Evolutionary conservation across 2,329 filamentous ascomycete genomes (phyloP).

Genomic region (Cytospora leucostoma): DNA sequence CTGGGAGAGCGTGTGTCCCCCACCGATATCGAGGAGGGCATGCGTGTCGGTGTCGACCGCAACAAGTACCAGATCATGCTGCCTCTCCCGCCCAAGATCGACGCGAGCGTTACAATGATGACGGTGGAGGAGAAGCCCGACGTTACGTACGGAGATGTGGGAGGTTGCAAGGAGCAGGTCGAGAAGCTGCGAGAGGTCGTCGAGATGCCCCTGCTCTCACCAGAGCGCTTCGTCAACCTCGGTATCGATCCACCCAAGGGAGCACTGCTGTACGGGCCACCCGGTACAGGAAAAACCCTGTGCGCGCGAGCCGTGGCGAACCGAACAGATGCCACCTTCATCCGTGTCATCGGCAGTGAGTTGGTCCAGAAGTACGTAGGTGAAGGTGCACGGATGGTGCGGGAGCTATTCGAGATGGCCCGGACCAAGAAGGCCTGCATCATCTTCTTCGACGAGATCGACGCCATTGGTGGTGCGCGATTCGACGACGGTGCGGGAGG

Average conservation of each 20-base stretch:
- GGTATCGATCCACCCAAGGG: slow-evolving; percentile 99
- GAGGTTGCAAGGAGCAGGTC: slow-evolving; percentile 98
- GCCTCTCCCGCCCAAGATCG: slow-evolving; percentile 95
- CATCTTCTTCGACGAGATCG: slow-evolving; percentile 99
- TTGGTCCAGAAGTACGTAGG: slow-evolving; percentile 99
- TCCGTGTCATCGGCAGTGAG: slow-evolving; percentile 96
- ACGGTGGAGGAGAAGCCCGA: slow-evolving; percentile 99
- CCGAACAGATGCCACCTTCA: slow-evolving; percentile 97
- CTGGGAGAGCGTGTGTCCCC: slow-evolving; percentile 95
- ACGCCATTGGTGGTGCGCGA: slow-evolving; percentile 91
- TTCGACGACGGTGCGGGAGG: slow-evolving; percentile 96
- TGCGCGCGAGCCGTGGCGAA: slow-evolving; percentile 97
- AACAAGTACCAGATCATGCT: slow-evolving; percentile 99
- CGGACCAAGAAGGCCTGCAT: slow-evolving; percentile 99
- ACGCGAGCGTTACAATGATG: slow-evolving; percentile 99
- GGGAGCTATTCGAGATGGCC: slow-evolving; percentile 99
- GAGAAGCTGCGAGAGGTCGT: slow-evolving; percentile 98
- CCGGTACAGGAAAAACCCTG: slow-evolving; percentile 98
- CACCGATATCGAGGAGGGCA: slow-evolving; percentile 98
- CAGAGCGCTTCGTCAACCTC: slow-evolving; percentile 96
- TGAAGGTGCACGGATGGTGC: slow-evolving; percentile 96
- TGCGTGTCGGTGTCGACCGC: slow-evolving; percentile 96
- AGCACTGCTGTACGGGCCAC: slow-evolving; percentile 92
- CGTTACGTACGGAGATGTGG: slow-evolving; percentile 97
- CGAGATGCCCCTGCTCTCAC: slow-evolving; percentile 95